These are phyloP conservation scores for grape (Vitis vinifera) DNA, from an alignment of 164 flowering plant species.

Conservation along the genomic window ASM3070453v1 NC_081823.1:26931001-26931500, in stretches of 20 bases:
- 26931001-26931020: too few relatives aligned
- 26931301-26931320: not conserved
- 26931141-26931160: constrained; percentile 76
- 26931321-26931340: not conserved
- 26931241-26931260: constrained; percentile 53
- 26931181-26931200: constrained; percentile 15
- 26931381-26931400: constrained; percentile 97
- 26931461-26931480: constrained; percentile 38
- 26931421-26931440: constrained; percentile 67
- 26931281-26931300: not conserved
- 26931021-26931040: too few relatives aligned
- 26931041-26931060: too few relatives aligned
- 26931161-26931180: constrained; percentile 24
- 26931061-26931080: too few relatives aligned
- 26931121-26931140: constrained; percentile 93
- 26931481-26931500: not conserved
- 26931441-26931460: constrained; percentile 56
- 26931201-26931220: constrained; percentile 29
- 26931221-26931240: constrained; percentile 56
- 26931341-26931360: constrained; percentile 31
- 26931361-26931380: constrained; percentile 82
- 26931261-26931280: not conserved
- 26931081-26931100: not conserved
- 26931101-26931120: constrained; percentile 72
- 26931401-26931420: constrained; percentile 80